phyloP scores from a whole-genome alignment of 495 filamentous ascomycete genomes.

The Talaromyces borbonicus region DNA sequence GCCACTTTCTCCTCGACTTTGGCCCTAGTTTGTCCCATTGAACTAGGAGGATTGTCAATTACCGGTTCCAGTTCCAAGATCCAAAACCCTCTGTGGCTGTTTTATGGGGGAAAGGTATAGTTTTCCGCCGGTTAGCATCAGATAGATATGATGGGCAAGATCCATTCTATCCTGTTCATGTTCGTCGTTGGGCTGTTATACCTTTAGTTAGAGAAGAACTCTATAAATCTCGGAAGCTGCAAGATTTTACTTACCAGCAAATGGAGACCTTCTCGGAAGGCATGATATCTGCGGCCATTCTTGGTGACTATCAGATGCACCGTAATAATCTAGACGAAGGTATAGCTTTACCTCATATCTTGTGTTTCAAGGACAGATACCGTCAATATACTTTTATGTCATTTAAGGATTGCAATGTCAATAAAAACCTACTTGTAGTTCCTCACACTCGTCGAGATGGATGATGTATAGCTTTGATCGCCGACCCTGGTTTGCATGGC shows the following conservation, averaged over 20 bases:
- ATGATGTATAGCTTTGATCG: slow-evolving; percentile 8
- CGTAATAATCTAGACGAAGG: neutral
- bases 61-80: slow-evolving; percentile 56
- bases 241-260: slow-evolving; percentile 37
- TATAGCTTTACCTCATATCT: slow-evolving; percentile 5
- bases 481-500: slow-evolving; percentile 2
- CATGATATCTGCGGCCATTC: slow-evolving; percentile 61
- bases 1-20: slow-evolving; percentile 29
- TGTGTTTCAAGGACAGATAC: no score
- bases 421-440: slow-evolving; percentile 11
- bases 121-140: slow-evolving; percentile 43
- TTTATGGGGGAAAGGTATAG: slow-evolving; percentile 51
- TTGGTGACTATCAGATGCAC: slow-evolving; percentile 18
- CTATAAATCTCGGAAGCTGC: neutral
- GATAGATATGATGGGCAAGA: slow-evolving; percentile 40
- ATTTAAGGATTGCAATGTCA: no score
- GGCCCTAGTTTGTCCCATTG: neutral
- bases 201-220: neutral
- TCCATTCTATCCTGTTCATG: slow-evolving; percentile 34
- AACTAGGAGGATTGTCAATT: neutral
- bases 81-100: slow-evolving; percentile 50
- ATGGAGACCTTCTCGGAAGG: slow-evolving; percentile 53
- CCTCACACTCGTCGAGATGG: slow-evolving; percentile 6
- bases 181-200: slow-evolving; percentile 24
- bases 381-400: no score